A percentile compares a stretch with the other conserved stretches of the same genome.
phyloP scores from a whole-genome alignment of 148 eudicot genomes.

The Gaultheria prostrata region DNA sequence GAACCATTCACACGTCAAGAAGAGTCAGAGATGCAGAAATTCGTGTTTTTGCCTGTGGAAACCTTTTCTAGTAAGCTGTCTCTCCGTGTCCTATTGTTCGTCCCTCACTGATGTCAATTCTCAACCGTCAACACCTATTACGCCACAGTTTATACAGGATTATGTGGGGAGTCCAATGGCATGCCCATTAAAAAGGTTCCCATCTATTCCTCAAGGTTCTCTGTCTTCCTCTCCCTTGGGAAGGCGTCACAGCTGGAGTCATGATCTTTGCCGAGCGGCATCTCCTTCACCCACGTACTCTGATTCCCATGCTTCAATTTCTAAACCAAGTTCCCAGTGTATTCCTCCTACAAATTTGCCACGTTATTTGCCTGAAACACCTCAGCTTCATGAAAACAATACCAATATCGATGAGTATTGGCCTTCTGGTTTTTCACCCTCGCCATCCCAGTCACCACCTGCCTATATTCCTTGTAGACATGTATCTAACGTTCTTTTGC shows the following conservation, averaged over 20 bases:
- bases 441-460: constrained; percentile 77
- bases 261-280: constrained; percentile 47
- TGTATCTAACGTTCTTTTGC: constrained; percentile 43
- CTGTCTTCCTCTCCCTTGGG: constrained; percentile 58
- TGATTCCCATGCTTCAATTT: constrained; percentile 54
- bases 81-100: constrained; percentile 61
- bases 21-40: constrained; percentile 76
- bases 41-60: constrained; percentile 66
- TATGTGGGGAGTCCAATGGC: constrained; percentile 95
- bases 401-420: constrained; percentile 59
- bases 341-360: constrained; percentile 63
- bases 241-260: constrained; percentile 84
- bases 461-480: constrained; percentile 34
- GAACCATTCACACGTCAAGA: constrained; percentile 74
- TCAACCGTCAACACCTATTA: constrained; percentile 69
- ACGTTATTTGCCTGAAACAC: constrained; percentile 41
- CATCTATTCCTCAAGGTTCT: constrained; percentile 53
- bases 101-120: constrained; percentile 45
- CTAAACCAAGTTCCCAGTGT: constrained; percentile 33
- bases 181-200: constrained; percentile 64
- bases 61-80: constrained; percentile 74
- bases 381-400: constrained; percentile 37
- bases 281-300: constrained; percentile 72
- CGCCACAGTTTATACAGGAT: constrained; percentile 75
- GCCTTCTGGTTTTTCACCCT: constrained; percentile 60